A percentile compares a stretch with the other conserved stretches of the same genome.
Conservation (phyloP, 768 basidiomycete species). For the Auriscalpium orientale region DNA sequence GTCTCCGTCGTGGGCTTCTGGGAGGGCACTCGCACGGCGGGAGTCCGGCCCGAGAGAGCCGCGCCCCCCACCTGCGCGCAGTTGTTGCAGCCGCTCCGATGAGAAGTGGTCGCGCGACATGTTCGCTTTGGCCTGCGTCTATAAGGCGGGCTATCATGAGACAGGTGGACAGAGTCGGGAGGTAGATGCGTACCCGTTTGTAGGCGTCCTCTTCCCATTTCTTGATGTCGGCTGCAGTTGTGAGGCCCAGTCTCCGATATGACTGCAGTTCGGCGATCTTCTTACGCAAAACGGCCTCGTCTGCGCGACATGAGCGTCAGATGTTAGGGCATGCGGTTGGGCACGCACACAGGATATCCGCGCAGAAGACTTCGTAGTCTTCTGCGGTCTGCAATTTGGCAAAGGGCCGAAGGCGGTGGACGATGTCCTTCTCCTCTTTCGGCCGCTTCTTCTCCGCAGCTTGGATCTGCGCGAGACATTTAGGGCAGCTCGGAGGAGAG, state of each 20-base stretch:
- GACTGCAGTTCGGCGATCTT: conserved; percentile 87
- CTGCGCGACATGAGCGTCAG: conserved; percentile 31
- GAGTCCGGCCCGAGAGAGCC: conserved; percentile 50
- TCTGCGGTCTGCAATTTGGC: conserved; percentile 83
- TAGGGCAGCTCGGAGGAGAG: conserved; percentile 6
- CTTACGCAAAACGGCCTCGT: conserved; percentile 82
- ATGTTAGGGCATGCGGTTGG: background rate
- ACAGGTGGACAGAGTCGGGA: conserved; percentile 1
- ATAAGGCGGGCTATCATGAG: conserved; percentile 6
- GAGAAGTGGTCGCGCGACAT: conserved; percentile 48
- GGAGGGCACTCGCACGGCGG: conserved; percentile 50
- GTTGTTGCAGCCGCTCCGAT: conserved; percentile 43
- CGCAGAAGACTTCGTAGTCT: conserved; percentile 82
- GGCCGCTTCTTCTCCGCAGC: conserved; percentile 85
- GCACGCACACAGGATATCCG: conserved; percentile 82
- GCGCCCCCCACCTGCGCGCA: conserved; percentile 40
- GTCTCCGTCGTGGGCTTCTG: conserved; percentile 22
- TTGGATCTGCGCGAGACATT: conserved; percentile 55
- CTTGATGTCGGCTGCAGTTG: conserved; percentile 81
- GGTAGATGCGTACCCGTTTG: conserved; percentile 51
- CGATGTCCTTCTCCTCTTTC: conserved; percentile 86
- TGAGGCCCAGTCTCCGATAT: conserved; percentile 80
- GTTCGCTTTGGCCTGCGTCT: conserved; percentile 60
- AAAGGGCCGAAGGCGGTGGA: conserved; percentile 85
- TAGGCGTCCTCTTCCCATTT: conserved; percentile 73